Percentiles rank a stretch among this genome's conserved stretches.
phyloP scores from a whole-genome alignment of 1,284 basidiomycete genomes.

The Moesziomyces aphidis region DNA sequence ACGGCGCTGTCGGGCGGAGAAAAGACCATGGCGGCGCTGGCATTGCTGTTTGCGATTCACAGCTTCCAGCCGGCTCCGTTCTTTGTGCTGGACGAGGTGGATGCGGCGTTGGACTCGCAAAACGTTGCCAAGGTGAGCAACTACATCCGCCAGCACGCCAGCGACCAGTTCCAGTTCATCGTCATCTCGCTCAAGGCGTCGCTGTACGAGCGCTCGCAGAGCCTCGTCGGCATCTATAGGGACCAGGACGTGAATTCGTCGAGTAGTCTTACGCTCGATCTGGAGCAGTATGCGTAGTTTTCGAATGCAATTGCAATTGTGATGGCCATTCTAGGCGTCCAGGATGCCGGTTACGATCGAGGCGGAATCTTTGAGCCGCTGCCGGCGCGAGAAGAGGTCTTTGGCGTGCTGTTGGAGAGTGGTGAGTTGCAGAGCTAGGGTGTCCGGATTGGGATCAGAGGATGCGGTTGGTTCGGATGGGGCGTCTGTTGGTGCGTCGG shows the following conservation, averaged over 20 bases:
- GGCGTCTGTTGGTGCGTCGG: neutral
- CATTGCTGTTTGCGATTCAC: constrained; percentile 94
- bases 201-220: constrained; percentile 89
- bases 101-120: constrained; percentile 79
- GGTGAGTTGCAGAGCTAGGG: constrained; percentile 5
- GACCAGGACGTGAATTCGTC: constrained; percentile 94
- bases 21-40: constrained; percentile 96
- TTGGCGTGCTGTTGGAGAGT: constrained; percentile 25
- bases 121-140: constrained; percentile 66
- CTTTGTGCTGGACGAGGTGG: constrained; percentile 98
- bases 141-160: constrained; percentile 65
- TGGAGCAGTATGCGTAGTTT: constrained; percentile 69
- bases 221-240: constrained; percentile 91
- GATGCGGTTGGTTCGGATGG: neutral
- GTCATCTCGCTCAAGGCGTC: constrained; percentile 88
- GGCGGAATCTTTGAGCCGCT: constrained; percentile 33
- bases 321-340: constrained; percentile 13
- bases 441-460: neutral
- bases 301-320: neutral
- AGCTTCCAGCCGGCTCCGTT: constrained; percentile 94
- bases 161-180: constrained; percentile 87
- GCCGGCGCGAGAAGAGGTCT: constrained; percentile 30
- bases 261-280: constrained; percentile 86
- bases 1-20: constrained; percentile 98
- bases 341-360: constrained; percentile 36